Base-by-base conservation (phyloP, 2,329 filamentous ascomycete species). In the Monosporascus cannonballus region DNA sequence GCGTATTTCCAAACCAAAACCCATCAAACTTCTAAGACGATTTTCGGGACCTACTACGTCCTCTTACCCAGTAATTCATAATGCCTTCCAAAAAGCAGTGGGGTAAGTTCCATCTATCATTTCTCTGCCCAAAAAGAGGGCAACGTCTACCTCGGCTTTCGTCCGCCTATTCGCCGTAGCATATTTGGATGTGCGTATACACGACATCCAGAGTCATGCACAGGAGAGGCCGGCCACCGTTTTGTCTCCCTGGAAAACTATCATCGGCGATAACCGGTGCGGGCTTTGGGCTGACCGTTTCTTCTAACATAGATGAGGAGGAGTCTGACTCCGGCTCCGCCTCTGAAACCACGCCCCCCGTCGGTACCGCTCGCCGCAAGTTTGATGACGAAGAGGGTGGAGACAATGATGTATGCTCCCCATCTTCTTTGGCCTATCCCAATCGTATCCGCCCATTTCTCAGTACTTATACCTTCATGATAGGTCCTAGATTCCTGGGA, bases 401-500 rank as follows among this genome's bases (percentile, higher is more conserved):
- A 36, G 85, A 88, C 60, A 78, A 77, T 62, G 90, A 95, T 73
- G 92, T 93, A 80, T 60, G 42, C 49, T 46, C 39, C 47, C 39
- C 36, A 24, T 36, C 38, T 14, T 15, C 14, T 11, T 25, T 22
- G 39, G 14, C n/a, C 15, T 15, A 27, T 22, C 18, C 34, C 6
- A 20, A 46, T 30, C 20, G 49, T 24, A 44, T 46, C 48, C 51
- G 47, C 44, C 49, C 51, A 51, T 54, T 51, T 38, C 39, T 24
- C 8, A 27, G 38, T 52, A 48, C 47, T 51, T 41, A 62, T 48
- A 48, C 47, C 22, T 18, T 18, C 24, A 17, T 44, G 17, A 3
- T 59, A 96, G 87, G 90, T 97, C 53, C 83, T 96, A 67, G 94
- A 99, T 55, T 93, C 90, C 36, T 99, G 94, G 94, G 92, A 97